Percentiles rank a stretch among this genome's conserved stretches.
Evolutionary conservation across 441 rosid genomes (phyloP).

Genomic region (Adansonia rubrostipa): DNA sequence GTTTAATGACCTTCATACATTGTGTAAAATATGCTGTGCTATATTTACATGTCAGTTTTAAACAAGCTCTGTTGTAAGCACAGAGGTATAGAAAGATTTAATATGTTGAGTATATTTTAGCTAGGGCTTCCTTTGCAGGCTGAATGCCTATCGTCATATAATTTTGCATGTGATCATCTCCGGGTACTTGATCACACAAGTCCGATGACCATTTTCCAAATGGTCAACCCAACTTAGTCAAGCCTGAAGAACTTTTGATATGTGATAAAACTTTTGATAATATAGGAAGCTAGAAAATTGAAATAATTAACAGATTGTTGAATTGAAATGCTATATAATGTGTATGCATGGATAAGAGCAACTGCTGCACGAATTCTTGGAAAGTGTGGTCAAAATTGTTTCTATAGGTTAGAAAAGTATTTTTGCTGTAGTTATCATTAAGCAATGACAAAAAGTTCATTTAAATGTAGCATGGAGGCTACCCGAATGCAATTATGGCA

Average conservation of each 20-base stretch:
- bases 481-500: not conserved
- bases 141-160: not conserved
- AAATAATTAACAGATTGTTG: not conserved
- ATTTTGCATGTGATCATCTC: not conserved
- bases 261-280: not conserved
- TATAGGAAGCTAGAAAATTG: not conserved
- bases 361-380: not conserved
- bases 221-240: not conserved
- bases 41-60: not conserved
- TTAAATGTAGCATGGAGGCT: not conserved
- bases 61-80: conserved; percentile 4
- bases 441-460: not conserved
- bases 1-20: not conserved
- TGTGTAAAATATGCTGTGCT: not conserved
- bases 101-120: not conserved
- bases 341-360: not conserved
- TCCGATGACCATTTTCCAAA: not conserved
- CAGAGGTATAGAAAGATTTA: not conserved
- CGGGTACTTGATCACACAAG: not conserved
- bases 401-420: not conserved
- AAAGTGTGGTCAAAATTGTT: not conserved
- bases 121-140: not conserved
- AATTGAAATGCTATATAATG: not conserved
- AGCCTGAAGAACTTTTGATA: not conserved
- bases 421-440: conserved; percentile 11